Evolutionary conservation across 331 rosid genomes (phyloP), one percentile per base, ranked within the genome.

Genomic region (Dryas integrifolia): DNA sequence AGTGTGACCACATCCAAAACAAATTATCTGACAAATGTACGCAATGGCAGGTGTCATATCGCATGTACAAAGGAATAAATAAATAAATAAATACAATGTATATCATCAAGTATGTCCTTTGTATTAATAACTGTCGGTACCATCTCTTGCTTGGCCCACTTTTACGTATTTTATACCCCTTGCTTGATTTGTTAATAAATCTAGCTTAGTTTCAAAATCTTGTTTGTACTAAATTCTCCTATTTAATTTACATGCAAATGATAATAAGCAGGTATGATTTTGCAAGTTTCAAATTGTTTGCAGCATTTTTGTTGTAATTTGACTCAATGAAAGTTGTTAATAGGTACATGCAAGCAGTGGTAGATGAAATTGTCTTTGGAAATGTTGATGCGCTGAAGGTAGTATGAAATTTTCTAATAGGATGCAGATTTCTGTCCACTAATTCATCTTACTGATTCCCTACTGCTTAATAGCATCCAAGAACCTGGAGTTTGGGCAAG

Each of bases 321-420:
- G 68, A 44, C 78, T 57, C 35, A 45, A 11, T 53, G 80, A 76
- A 75, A 48, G 26, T 80, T 80, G 64, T 76, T 69, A 72, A 58
- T 62, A 94, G 98, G 92, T 94, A 94, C 82, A 91, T 94, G 96
- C 98, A 94, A 83, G 98, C 98, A 16, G 97, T 91, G 84, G 97
- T 86, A 69, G 98, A 94, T 74, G 97, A 91, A 91, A 80, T 89
- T 64, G 85, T 91, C 75, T 84, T 86, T 68, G 88, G 73, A 58
- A 87, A 94, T 66, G 87, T 82, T 71, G 85, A 94, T 79, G 90
- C 89, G 0, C 47, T 70, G 70, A 88, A 91, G 98, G 98, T 94
- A 81, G 64, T 76, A 9, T 73, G 76, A 71, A 56, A 74, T 70
- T 75, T 56, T 40, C 47, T 61, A 57, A 57, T 56, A 35, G 60